Evolutionary conservation across 1,284 basidiomycete species (phyloP).

Genomic region (Exobasidium rhododendri): DNA sequence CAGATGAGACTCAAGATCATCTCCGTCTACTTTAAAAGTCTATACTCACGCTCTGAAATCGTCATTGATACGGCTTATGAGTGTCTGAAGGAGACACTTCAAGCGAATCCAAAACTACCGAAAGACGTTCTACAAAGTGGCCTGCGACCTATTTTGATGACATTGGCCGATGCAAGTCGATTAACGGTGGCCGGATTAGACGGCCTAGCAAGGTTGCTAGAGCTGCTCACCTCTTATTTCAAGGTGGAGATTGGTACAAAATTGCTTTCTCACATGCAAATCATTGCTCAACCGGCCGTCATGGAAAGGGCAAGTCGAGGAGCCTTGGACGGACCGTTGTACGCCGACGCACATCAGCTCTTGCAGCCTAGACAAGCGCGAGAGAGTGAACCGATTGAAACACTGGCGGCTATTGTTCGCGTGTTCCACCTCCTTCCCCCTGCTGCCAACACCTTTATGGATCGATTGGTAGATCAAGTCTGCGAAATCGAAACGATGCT

Average conservation of each 20-base stretch:
- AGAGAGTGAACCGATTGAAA: slow-evolving; percentile 86
- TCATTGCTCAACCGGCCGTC: slow-evolving; percentile 41
- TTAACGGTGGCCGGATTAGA: slow-evolving; percentile 88
- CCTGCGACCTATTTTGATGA: slow-evolving; percentile 93
- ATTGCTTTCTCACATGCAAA: slow-evolving; percentile 74
- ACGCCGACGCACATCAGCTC: slow-evolving; percentile 24
- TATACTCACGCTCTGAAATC: slow-evolving; percentile 88
- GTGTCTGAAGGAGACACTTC: slow-evolving; percentile 80
- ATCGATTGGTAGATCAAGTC: slow-evolving; percentile 77
- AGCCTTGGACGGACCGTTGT: slow-evolving; percentile 27
- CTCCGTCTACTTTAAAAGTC: slow-evolving; percentile 94
- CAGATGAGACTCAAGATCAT: slow-evolving; percentile 71
- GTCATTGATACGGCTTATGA: slow-evolving; percentile 95
- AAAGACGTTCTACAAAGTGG: slow-evolving; percentile 94
- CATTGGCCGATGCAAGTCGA: slow-evolving; percentile 91
- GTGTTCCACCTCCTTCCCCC: slow-evolving; percentile 88
- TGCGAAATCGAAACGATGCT: slow-evolving; percentile 91
- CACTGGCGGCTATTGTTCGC: slow-evolving; percentile 88
- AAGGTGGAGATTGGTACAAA: slow-evolving; percentile 99
- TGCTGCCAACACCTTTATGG: slow-evolving; percentile 86
- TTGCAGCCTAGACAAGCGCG: slow-evolving; percentile 66
- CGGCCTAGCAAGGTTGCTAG: slow-evolving; percentile 89
- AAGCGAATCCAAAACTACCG: slow-evolving; percentile 83
- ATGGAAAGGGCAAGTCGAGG: slow-evolving; percentile 45
- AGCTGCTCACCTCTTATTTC: slow-evolving; percentile 97